phyloP scores from a whole-genome alignment of 2,329 filamentous ascomycete genomes.

The Diaporthe batatas region DNA sequence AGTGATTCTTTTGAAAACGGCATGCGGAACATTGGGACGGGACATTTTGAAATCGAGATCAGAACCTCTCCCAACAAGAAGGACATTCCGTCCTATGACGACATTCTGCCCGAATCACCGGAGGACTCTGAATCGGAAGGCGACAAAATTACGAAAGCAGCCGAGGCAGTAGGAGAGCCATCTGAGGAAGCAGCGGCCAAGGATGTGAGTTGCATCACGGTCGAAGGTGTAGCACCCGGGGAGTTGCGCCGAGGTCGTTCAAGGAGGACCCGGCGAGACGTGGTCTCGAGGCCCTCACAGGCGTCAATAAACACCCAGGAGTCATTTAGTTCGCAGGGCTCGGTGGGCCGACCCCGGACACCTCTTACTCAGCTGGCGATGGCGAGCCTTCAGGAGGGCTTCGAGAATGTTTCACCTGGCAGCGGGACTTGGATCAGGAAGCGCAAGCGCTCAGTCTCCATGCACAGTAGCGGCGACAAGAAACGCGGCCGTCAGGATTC shows the following conservation, averaged over 20 bases:
- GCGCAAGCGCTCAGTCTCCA: constrained; percentile 49
- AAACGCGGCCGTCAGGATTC: constrained; percentile 47
- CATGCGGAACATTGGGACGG: constrained; percentile 33
- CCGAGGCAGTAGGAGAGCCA: background rate
- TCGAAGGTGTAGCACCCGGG: constrained; percentile 17
- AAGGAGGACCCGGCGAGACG: constrained; percentile 17
- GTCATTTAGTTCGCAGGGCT: constrained; percentile 34
- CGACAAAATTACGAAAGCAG: background rate
- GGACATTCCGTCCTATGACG: constrained; percentile 31
- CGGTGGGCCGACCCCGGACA: constrained; percentile 43
- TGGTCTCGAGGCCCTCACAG: constrained; percentile 14
- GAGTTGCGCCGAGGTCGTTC: constrained; percentile 35
- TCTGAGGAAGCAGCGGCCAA: background rate
- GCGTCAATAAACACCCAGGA: background rate
- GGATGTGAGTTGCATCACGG: constrained; percentile 31
- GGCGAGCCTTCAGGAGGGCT: constrained; percentile 44
- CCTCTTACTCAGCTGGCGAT: constrained; percentile 37
- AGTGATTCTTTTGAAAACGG: constrained; percentile 50
- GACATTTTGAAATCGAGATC: constrained; percentile 37
- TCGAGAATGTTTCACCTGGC: constrained; percentile 39
- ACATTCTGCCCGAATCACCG: constrained; percentile 41
- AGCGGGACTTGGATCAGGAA: constrained; percentile 45
- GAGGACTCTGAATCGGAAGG: background rate
- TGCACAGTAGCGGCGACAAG: constrained; percentile 45
- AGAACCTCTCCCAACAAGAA: constrained; percentile 40